phyloP scores from a whole-genome alignment of 2,329 filamentous ascomycete species.

The Bisporella sp. region DNA sequence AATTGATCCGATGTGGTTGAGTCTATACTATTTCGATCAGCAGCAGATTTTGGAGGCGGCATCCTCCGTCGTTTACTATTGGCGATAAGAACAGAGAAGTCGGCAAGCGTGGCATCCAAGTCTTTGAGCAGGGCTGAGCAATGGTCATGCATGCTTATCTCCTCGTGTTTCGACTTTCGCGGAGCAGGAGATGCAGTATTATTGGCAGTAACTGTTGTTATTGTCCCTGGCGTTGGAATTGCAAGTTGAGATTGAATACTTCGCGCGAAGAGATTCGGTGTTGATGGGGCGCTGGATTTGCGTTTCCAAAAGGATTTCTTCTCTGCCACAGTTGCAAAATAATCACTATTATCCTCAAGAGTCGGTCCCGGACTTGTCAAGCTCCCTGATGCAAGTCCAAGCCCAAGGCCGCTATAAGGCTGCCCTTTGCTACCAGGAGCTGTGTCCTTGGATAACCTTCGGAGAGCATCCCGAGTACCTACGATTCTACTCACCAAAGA shows the following conservation, averaged over 20 bases:
- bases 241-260: constrained; percentile 23
- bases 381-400: constrained; percentile 17
- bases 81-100: constrained; percentile 71
- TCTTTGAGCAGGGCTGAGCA: constrained; percentile 79
- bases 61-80: constrained; percentile 74
- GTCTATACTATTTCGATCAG: constrained; percentile 61
- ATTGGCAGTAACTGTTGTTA: constrained; percentile 18
- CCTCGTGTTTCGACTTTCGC: constrained; percentile 35
- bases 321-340: constrained; percentile 43
- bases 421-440: constrained; percentile 37
- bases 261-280: constrained; percentile 18
- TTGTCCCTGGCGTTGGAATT: constrained; percentile 17
- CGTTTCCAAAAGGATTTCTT: constrained; percentile 87
- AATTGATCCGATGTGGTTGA: constrained; percentile 82
- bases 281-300: constrained; percentile 50
- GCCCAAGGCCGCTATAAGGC: constrained; percentile 19
- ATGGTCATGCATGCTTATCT: constrained; percentile 69
- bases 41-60: constrained; percentile 43
- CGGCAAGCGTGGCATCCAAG: constrained; percentile 73
- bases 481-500: constrained; percentile 78
- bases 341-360: constrained; percentile 42
- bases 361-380: constrained; percentile 11
- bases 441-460: constrained; percentile 79
- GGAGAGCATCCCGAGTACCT: constrained; percentile 80
- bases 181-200: constrained; percentile 11